These are phyloP conservation scores for Arthrinium phaeospermum DNA, from an alignment of 2,329 filamentous ascomycete species.

Conservation along the genomic window DNA sequence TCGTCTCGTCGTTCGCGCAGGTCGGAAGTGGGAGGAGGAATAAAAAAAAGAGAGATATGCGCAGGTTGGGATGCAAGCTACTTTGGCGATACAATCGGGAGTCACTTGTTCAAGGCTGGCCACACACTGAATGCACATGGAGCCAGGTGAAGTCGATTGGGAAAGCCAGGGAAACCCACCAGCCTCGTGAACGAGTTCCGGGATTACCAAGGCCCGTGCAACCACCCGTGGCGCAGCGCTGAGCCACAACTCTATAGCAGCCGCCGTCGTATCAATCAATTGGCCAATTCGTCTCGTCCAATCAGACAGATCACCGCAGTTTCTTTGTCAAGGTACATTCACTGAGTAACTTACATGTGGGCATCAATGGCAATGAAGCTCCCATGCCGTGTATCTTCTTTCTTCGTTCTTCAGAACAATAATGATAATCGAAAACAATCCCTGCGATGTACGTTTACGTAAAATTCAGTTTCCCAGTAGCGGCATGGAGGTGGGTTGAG, in stretches of 20 bases:
- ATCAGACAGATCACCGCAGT: neutral
- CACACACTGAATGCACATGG: slow-evolving; percentile 3
- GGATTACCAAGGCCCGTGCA: slow-evolving; percentile 2
- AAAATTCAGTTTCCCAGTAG: neutral
- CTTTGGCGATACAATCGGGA: slow-evolving; percentile 6
- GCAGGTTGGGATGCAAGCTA: neutral
- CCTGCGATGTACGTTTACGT: neutral
- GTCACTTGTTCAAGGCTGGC: slow-evolving; percentile 15
- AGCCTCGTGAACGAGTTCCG: slow-evolving; percentile 3
- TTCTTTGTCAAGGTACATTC: neutral
- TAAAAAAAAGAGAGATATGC: neutral
- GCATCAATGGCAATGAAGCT: neutral
- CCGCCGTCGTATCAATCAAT: neutral
- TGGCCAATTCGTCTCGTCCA: neutral
- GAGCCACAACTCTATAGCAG: slow-evolving; percentile 8
- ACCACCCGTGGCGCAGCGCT: neutral
- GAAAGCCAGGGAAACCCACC: slow-evolving; percentile 9
- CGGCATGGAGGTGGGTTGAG: neutral
- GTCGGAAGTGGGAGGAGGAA: neutral
- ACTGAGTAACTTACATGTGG: no score
- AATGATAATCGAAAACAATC: neutral
- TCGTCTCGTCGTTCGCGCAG: slow-evolving; percentile 1
- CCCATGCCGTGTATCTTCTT: neutral
- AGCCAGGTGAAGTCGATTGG: slow-evolving; percentile 4
- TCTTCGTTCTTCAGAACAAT: neutral